Percentiles rank a stretch among this genome's conserved stretches.
These are phyloP conservation scores for Moricandia moricandioides DNA, from an alignment of 345 rosid species.

Conservation along the genomic window DNA sequence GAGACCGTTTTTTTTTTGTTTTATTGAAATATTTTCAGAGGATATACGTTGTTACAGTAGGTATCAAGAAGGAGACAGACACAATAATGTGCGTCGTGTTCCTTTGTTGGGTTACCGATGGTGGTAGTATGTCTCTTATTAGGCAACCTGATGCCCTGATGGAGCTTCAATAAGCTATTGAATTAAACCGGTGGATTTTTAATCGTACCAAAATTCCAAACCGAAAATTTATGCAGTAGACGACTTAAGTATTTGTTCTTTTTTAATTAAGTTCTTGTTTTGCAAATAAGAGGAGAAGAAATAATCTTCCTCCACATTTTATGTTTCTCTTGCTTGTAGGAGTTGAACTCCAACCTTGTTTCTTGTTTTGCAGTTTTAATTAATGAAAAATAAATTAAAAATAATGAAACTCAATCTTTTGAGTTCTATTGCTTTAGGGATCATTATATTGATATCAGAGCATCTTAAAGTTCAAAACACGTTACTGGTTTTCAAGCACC, in stretches of 20 bases:
- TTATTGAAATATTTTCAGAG: not conserved
- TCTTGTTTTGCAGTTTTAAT: not conserved
- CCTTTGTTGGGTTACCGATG: not conserved
- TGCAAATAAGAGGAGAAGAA: not conserved
- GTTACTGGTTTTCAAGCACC: too few relatives aligned
- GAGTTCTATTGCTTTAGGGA: too few relatives aligned
- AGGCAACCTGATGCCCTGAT: not conserved
- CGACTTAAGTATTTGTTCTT: not conserved
- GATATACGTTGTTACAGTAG: not conserved
- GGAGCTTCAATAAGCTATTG: not conserved
- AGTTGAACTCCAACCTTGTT: not conserved
- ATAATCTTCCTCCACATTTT: not conserved
- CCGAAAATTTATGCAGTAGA: not conserved
- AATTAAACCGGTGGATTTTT: not conserved
- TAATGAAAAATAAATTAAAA: not conserved
- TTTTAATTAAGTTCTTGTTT: not conserved
- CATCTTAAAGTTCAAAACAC: too few relatives aligned
- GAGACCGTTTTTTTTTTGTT: not conserved
- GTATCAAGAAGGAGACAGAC: not conserved
- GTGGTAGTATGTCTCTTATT: not conserved
- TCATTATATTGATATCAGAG: not conserved
- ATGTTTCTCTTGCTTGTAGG: not conserved
- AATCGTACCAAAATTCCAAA: not conserved
- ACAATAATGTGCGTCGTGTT: not conserved
- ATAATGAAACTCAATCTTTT: not conserved